Base-by-base conservation (phyloP, 768 basidiomycete species). In the Leucosporidium creatinivorum region DNA sequence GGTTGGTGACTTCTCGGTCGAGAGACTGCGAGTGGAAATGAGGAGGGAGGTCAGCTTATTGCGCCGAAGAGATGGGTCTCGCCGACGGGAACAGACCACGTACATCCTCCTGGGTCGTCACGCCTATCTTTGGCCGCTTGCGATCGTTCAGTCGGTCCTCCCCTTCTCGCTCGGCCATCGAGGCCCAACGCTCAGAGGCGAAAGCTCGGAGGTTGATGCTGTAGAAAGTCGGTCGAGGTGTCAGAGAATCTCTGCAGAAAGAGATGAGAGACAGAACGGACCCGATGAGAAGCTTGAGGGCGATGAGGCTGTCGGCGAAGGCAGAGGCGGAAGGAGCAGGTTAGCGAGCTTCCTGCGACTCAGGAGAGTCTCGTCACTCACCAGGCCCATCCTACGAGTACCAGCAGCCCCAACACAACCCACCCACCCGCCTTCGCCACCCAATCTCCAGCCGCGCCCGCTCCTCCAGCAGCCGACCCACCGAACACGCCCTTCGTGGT, bases 221-320 rank as follows among this genome's bases (percentile, higher is more conserved):
- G 61, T 12, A 28, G n/a, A 56, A 9, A 10, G 31, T 23, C 58
- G n/a, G 25, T 58, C 7, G 19, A 59, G 47, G 18, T 36, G 13
- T 58, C 47, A 62, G 51, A 7, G 47, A 4, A 49, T 15, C 25
- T 7, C 1, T 6, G 52, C 0, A 9, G 23, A 17, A 51, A n/a
- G 31, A 49, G 17, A 25, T 36, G 56, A 17, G 4, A 21, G 30
- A 12, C 21, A 18, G 28, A n/a, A 52, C 69, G 12, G 2, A 67
- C 68, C 94, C 94, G 57, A 97, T 83, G n/a, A 97, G 87, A 44
- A 97, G 82, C 78, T 99, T 98, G 72, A 97, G 81, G 6, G 88
- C 65, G 56, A 74, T 65, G 18, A 74, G 52, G 49, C 74, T 75
- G 61, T 33, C 33, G 33, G 33, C 33, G 33, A 10, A 10, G 33